Percentiles rank a stretch among this genome's conserved stretches.
These are phyloP conservation scores for Botrytis deweyae DNA, from an alignment of 2,329 filamentous ascomycete species.

Conservation along the genomic window DNA sequence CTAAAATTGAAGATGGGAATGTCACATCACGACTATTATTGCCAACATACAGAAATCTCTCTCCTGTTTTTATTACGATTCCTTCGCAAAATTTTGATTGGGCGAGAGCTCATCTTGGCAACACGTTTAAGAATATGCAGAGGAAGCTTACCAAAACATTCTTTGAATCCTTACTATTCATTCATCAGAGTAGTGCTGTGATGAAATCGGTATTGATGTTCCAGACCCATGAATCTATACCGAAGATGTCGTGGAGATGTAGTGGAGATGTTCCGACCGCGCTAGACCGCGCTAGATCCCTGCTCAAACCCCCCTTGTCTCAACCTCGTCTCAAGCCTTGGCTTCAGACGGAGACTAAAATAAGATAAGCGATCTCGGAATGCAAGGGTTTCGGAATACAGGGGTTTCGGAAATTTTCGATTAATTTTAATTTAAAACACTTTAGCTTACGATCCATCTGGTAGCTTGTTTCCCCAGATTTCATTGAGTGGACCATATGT, in stretches of 20 bases:
- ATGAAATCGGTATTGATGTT: neutral
- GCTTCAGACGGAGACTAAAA: neutral
- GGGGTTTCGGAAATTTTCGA: neutral
- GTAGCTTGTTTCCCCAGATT: slow-evolving; percentile 21
- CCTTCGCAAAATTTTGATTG: neutral
- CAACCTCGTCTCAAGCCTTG: slow-evolving; percentile 18
- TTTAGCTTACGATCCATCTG: slow-evolving; percentile 17
- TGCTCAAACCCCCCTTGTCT: slow-evolving; percentile 19
- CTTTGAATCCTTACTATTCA: neutral
- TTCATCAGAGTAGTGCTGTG: neutral
- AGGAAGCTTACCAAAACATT: neutral
- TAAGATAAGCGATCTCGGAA: slow-evolving; percentile 15
- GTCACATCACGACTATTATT: neutral
- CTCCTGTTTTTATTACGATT: neutral
- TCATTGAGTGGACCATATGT: neutral
- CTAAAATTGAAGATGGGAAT: neutral
- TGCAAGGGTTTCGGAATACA: neutral
- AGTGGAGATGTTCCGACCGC: neutral
- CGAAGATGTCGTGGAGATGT: neutral
- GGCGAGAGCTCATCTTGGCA: neutral
- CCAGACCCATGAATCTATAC: neutral
- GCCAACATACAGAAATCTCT: no score
- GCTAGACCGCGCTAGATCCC: neutral
- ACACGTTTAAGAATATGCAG: neutral
- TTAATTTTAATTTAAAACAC: neutral